Evolutionary conservation across 2,329 filamentous ascomycete species (phyloP).

Genomic region (Xylaria sp.): DNA sequence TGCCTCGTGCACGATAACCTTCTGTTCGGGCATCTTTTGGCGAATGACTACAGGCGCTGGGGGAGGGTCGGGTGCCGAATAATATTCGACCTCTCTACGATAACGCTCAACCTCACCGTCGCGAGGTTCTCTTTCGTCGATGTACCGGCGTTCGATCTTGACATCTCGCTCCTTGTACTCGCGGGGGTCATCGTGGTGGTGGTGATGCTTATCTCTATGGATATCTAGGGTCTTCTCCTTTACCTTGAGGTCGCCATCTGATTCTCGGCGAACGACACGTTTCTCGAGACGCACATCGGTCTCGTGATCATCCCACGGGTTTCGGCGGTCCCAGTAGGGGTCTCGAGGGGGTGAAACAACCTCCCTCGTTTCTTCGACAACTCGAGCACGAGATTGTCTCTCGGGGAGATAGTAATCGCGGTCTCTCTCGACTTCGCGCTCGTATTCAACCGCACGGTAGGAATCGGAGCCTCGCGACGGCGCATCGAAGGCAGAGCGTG

Average conservation of each 20-base stretch:
- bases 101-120: constrained; percentile 66
- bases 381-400: constrained; percentile 45
- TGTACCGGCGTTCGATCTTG: constrained; percentile 48
- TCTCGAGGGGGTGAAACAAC: constrained; percentile 47
- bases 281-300: constrained; percentile 58
- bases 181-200: constrained; percentile 40
- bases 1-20: constrained; percentile 70
- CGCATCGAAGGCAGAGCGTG: constrained; percentile 62
- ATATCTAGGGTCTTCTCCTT: constrained; percentile 64
- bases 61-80: constrained; percentile 61
- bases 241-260: constrained; percentile 63
- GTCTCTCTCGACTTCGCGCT: constrained; percentile 48
- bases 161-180: constrained; percentile 48
- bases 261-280: constrained; percentile 55
- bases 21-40: constrained; percentile 66
- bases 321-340: constrained; percentile 58
- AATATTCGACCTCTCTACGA: constrained; percentile 72
- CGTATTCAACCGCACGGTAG: constrained; percentile 51
- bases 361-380: constrained; percentile 58
- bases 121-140: constrained; percentile 45
- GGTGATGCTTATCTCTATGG: constrained; percentile 39
- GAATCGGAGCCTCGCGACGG: constrained; percentile 45
- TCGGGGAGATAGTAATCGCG: constrained; percentile 44
- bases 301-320: constrained; percentile 53
- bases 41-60: constrained; percentile 67